These are phyloP conservation scores for Phaseolus coccineus DNA, from an alignment of 331 rosid species.

Conservation along the genomic window DNA sequence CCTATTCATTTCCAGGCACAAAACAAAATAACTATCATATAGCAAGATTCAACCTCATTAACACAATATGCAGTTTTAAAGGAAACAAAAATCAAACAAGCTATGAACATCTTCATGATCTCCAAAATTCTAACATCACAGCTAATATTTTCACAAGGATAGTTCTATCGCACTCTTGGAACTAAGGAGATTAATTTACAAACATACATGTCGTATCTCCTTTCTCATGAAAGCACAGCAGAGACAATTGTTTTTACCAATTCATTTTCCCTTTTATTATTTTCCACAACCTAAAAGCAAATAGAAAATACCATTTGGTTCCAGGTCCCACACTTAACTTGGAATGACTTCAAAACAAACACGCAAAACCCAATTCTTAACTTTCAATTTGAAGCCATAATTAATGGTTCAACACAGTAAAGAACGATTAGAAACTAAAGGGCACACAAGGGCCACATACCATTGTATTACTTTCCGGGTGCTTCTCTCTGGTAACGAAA, in stretches of 20 bases:
- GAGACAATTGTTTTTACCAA: background rate
- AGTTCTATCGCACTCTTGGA: background rate
- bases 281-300: conserved; percentile 6
- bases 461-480: conserved; percentile 30
- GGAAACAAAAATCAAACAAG: conserved; percentile 15
- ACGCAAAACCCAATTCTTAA: background rate
- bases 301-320: background rate
- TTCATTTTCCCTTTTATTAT: background rate
- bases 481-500: background rate
- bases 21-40: background rate
- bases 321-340: background rate
- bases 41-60: background rate
- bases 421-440: background rate
- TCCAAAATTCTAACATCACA: background rate
- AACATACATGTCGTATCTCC: background rate
- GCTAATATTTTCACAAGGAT: background rate
- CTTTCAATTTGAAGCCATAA: background rate
- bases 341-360: conserved; percentile 2
- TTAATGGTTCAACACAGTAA: background rate
- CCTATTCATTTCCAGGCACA: conserved; percentile 1
- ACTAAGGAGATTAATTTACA: background rate
- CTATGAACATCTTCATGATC: background rate
- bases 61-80: background rate
- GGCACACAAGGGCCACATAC: conserved; percentile 25
- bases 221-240: background rate